Evolutionary conservation across 2,329 filamentous ascomycete genomes (phyloP).

Genomic region (Verticillium longisporum): DNA sequence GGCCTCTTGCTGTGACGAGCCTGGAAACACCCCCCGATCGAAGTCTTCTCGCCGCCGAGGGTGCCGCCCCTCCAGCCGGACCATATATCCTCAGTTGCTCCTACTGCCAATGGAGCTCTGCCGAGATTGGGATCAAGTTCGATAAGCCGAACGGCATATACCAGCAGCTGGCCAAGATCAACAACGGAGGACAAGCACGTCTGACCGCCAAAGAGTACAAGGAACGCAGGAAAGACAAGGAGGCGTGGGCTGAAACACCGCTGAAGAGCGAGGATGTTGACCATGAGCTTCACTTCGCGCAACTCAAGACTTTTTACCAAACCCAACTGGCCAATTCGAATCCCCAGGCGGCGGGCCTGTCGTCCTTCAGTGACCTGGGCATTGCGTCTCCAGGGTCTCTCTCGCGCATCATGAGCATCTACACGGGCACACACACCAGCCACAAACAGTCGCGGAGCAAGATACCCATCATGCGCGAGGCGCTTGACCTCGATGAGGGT

Average conservation of each 20-base stretch:
- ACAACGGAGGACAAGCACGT: constrained; percentile 49
- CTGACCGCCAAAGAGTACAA: constrained; percentile 44
- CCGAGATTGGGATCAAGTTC: constrained; percentile 85
- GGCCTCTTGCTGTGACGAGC: constrained; percentile 68
- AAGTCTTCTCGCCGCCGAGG: constrained; percentile 36
- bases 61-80: constrained; percentile 20
- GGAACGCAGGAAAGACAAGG: constrained; percentile 39
- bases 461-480: constrained; percentile 66
- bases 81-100: constrained; percentile 78
- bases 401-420: constrained; percentile 85
- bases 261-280: constrained; percentile 43
- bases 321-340: constrained; percentile 63
- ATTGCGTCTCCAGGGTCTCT: constrained; percentile 74
- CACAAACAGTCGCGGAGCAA: constrained; percentile 61
- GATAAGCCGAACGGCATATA: constrained; percentile 84
- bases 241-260: constrained; percentile 31
- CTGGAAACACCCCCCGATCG: constrained; percentile 51
- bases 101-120: constrained; percentile 89
- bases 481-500: constrained; percentile 63
- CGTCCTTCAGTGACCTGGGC: constrained; percentile 42
- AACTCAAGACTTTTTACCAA: constrained; percentile 75
- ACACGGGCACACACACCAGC: constrained; percentile 61
- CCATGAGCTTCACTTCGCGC: constrained; percentile 64
- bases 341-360: constrained; percentile 37
- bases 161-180: constrained; percentile 67